Evolutionary conservation across 1,284 basidiomycete genomes (phyloP).

Genomic region (Mixia osmundae): DNA sequence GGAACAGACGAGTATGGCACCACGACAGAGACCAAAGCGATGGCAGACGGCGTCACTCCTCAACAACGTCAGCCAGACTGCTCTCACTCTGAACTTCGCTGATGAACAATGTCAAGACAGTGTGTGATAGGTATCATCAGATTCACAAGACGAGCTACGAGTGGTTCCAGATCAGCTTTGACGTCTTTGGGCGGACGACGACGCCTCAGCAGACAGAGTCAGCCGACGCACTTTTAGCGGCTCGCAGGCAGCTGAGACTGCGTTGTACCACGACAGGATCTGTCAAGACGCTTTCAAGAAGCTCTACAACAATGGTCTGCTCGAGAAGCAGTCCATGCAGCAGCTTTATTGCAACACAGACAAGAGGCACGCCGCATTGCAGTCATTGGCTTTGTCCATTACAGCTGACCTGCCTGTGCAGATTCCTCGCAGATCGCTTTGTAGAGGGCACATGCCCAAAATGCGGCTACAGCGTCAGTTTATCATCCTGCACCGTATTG

Average conservation of each 20-base stretch:
- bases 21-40: conserved; percentile 87
- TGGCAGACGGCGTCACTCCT: conserved; percentile 78
- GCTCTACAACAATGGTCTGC: conserved; percentile 46
- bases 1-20: conserved; percentile 99
- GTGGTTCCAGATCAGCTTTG: conserved; percentile 83
- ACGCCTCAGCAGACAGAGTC: conserved; percentile 74
- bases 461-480: conserved; percentile 60
- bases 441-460: conserved; percentile 85
- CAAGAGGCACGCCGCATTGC: conserved; percentile 35
- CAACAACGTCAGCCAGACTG: conserved; percentile 28
- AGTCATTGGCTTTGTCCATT: background rate
- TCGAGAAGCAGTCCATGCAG: conserved; percentile 60
- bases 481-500: too few relatives aligned
- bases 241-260: background rate
- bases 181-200: conserved; percentile 89
- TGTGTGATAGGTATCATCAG: conserved; percentile 74
- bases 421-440: conserved; percentile 82
- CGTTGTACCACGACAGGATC: conserved; percentile 32
- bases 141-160: conserved; percentile 83
- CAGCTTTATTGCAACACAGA: conserved; percentile 87
- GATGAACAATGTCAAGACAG: background rate
- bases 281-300: conserved; percentile 68
- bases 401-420: conserved; percentile 18
- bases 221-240: conserved; percentile 13
- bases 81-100: background rate